Percentiles rank a stretch among this genome's conserved stretches.
phyloP scores from a whole-genome alignment of 352 stramenopile species.

The Elongisporangium senticosum region DNA sequence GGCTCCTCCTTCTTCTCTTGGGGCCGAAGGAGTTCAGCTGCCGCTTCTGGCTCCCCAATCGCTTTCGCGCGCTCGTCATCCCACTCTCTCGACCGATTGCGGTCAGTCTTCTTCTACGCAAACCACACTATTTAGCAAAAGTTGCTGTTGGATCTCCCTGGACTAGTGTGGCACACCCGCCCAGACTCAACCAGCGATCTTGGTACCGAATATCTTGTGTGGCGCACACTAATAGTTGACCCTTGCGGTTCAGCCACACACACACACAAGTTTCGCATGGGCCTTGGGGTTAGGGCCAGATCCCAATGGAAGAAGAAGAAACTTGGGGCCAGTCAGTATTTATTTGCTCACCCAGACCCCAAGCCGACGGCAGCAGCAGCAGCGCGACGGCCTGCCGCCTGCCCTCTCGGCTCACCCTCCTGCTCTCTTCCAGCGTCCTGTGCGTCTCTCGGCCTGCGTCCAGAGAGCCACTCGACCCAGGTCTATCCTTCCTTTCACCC shows the following conservation, averaged over 20 bases:
- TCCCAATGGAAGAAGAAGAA: neutral
- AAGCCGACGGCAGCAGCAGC: neutral
- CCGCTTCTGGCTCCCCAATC: neutral
- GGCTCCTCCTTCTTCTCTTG: neutral
- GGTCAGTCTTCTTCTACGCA: neutral
- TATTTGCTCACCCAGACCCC: neutral
- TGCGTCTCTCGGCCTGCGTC: neutral
- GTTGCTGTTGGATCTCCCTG: neutral
- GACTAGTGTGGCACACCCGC: neutral
- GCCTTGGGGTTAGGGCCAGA: neutral
- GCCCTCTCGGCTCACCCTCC: neutral
- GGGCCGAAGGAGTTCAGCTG: neutral
- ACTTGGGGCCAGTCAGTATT: neutral
- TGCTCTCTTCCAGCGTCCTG: neutral
- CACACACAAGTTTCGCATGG: neutral
- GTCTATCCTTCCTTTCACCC: neutral
- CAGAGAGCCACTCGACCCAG: neutral
- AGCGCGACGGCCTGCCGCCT: neutral
- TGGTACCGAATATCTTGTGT: no score
- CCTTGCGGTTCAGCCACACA: neutral
- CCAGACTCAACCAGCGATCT: no score
- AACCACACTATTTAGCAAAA: neutral
- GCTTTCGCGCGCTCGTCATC: neutral
- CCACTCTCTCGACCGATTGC: neutral
- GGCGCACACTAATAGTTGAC: neutral